Conservation (phyloP, 495 filamentous ascomycete genomes). For the Tuber melanosporum region DNA sequence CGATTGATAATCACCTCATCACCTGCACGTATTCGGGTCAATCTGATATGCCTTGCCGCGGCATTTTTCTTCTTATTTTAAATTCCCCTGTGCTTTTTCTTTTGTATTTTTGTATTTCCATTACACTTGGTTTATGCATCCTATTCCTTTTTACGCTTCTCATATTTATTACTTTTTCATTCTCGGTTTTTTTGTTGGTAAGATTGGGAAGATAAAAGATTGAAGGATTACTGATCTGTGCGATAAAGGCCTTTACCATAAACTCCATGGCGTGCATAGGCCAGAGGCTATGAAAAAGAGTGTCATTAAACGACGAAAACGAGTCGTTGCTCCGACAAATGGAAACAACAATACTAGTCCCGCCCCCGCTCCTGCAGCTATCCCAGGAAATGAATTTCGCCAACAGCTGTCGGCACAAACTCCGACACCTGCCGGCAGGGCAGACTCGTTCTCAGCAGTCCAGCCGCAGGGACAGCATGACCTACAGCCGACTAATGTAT, state of each 20-base stretch:
- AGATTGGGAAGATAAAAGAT: conserved; percentile 3
- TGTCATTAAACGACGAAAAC: conserved; percentile 90
- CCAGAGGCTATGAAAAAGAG: conserved; percentile 96
- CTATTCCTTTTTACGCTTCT: too few relatives aligned
- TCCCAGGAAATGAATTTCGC: conserved; percentile 40
- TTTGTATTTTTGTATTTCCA: background rate
- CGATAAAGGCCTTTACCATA: conserved; percentile 79
- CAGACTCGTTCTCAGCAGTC: conserved; percentile 42
- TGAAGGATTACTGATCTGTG: conserved; percentile 40
- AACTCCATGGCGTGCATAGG: conserved; percentile 86
- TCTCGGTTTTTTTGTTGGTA: background rate
- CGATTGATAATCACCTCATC: conserved; percentile 33
- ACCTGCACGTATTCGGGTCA: background rate
- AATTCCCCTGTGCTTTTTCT: conserved; percentile 7
- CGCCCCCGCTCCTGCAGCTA: conserved; percentile 26
- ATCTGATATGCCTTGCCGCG: conserved; percentile 10
- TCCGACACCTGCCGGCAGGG: conserved; percentile 15
- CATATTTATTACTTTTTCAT: background rate
- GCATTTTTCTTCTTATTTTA: conserved; percentile 27
- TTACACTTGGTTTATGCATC: background rate
- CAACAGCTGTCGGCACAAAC: conserved; percentile 40
- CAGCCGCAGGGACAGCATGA: conserved; percentile 46
- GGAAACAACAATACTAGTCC: conserved; percentile 44
- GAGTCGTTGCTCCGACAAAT: conserved; percentile 77
- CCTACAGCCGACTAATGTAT: conserved; percentile 23